phyloP scores from a whole-genome alignment of 2,329 filamentous ascomycete species.

The Coniochaeta ligniaria region DNA sequence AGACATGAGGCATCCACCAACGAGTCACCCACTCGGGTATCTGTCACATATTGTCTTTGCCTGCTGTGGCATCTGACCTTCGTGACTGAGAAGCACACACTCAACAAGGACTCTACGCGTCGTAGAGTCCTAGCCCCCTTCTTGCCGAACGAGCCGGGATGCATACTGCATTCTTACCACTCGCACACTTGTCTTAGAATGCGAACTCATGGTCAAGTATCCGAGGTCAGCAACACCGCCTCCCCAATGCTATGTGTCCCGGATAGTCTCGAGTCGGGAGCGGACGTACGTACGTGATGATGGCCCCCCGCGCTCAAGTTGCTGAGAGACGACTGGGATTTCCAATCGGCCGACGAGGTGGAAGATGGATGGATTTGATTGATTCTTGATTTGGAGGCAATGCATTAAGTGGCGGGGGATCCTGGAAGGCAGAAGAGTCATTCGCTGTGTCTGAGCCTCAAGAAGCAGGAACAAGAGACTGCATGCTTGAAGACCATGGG shows the following conservation, averaged over 20 bases:
- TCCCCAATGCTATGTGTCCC: background rate
- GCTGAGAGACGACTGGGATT: background rate
- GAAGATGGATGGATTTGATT: background rate
- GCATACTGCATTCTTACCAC: background rate
- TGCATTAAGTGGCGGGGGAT: background rate
- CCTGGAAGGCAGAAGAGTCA: background rate
- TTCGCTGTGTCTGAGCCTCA: slow-evolving; percentile 5
- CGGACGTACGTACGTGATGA: slow-evolving; percentile 6
- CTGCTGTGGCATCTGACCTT: slow-evolving; percentile 11
- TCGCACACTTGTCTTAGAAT: background rate
- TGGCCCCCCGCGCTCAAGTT: background rate
- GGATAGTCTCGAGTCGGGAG: background rate
- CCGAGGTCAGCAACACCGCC: background rate
- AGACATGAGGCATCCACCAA: background rate
- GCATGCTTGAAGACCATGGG: slow-evolving; percentile 5
- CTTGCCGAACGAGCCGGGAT: slow-evolving; percentile 10
- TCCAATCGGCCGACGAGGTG: too few species aligned
- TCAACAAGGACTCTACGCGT: background rate
- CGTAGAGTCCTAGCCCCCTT: background rate
- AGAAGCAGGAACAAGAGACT: slow-evolving; percentile 11
- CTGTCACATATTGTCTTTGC: slow-evolving; percentile 1
- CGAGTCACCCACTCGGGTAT: background rate
- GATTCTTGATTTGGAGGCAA: background rate
- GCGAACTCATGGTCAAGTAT: background rate
- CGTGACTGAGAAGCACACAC: background rate